Evolutionary conservation across 306 rosid genomes (phyloP).

Genomic region (Comarum palustre): DNA sequence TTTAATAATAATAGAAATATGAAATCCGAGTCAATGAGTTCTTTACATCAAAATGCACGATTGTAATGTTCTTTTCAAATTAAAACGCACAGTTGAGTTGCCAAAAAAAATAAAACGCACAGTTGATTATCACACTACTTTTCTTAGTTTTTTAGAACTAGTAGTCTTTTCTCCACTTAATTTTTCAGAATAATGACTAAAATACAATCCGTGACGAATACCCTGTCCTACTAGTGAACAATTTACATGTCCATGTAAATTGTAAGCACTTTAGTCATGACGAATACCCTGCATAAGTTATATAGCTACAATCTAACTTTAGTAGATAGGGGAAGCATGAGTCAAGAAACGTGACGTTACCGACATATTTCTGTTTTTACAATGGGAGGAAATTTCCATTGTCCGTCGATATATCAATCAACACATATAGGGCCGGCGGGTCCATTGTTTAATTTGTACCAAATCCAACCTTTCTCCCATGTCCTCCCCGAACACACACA

Average conservation of each 20-base stretch:
- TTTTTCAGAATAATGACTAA: background rate
- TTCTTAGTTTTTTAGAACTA: background rate
- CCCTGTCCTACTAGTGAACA: background rate
- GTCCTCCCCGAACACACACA: too few relatives aligned
- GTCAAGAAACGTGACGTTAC: background rate
- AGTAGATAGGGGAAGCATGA: background rate
- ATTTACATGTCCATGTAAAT: too few relatives aligned
- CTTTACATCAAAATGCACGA: too few relatives aligned
- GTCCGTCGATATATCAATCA: background rate
- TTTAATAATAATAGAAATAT: too few relatives aligned
- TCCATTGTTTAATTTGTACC: background rate
- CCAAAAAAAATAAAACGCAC: too few relatives aligned
- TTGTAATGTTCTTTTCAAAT: too few relatives aligned
- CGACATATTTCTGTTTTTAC: background rate
- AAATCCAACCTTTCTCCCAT: background rate
- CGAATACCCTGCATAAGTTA: too few relatives aligned
- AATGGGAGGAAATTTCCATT: background rate
- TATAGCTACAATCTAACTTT: background rate
- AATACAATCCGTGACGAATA: background rate
- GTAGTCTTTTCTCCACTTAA: too few relatives aligned
- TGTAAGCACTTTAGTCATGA: background rate
- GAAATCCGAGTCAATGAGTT: too few relatives aligned
- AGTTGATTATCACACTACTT: too few relatives aligned
- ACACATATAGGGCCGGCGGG: background rate
- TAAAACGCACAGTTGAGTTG: too few relatives aligned